Conservation (phyloP, 2,329 filamentous ascomycete species). For the Alternaria viburni region DNA sequence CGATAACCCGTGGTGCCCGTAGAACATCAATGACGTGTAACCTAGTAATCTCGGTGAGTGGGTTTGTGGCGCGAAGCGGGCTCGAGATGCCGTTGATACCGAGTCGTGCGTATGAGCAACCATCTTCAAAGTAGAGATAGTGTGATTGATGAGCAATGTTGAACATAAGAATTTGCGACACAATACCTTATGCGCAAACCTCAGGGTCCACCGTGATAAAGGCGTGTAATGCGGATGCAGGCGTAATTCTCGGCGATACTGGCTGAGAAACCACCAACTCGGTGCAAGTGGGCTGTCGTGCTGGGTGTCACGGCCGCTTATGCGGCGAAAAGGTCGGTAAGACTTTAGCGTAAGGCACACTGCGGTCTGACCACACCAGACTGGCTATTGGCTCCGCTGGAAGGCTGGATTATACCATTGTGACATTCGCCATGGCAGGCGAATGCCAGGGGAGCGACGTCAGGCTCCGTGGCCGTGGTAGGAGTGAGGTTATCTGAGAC, state of each 20-base stretch:
- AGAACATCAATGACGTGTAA: not conserved
- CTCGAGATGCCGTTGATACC: not conserved
- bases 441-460: not conserved
- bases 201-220: not conserved
- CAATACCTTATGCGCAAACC: not conserved
- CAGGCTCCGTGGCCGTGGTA: not conserved
- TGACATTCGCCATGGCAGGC: not conserved
- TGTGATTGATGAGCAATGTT: not conserved
- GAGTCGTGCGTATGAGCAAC: not conserved
- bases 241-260: not conserved
- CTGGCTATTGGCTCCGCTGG: not conserved
- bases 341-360: slow-evolving; percentile 7
- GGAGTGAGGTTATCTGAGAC: not conserved
- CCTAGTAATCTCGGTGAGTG: not conserved
- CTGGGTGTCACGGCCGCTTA: slow-evolving; percentile 5
- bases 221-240: not conserved
- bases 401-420: not conserved
- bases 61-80: not conserved
- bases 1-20: not conserved
- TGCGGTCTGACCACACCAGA: not conserved
- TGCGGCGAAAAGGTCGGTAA: slow-evolving; percentile 1
- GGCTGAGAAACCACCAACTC: not conserved
- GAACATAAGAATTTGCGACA: not conserved
- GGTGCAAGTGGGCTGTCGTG: slow-evolving; percentile 5
- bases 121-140: not conserved